These are phyloP conservation scores for Cyberlindnera mrakii DNA, from an alignment of 805 yeast genomes.

Conservation along the genomic window DNA sequence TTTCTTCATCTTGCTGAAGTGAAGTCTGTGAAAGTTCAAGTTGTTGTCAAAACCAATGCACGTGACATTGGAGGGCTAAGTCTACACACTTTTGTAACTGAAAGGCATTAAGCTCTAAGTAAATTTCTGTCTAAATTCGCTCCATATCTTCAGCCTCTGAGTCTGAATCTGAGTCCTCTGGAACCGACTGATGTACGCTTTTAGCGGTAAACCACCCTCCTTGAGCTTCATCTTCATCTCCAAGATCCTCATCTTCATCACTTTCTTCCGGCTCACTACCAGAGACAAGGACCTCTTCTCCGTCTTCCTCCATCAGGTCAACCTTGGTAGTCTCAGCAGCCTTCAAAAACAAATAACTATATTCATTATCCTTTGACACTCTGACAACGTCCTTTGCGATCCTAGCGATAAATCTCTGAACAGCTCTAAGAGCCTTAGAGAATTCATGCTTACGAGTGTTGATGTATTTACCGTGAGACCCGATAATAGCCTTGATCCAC, in stretches of 20 bases:
- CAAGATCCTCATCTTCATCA: conserved; percentile 10
- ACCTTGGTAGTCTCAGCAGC: conserved; percentile 22
- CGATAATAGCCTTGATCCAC: conserved; percentile 70
- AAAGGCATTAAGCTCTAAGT: no score
- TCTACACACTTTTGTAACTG: no score
- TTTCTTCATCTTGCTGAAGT: no score
- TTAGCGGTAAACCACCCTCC: conserved; percentile 24
- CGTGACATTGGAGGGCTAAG: no score
- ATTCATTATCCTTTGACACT: conserved; percentile 47
- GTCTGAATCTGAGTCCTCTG: conserved; percentile 6
- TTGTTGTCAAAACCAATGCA: no score
- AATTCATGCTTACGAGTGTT: conserved; percentile 55
- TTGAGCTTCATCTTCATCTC: conserved; percentile 17
- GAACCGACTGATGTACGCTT: conserved; percentile 3
- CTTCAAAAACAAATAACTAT: conserved; percentile 47
- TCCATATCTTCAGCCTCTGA: conserved; percentile 9
- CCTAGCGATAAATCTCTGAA: conserved; percentile 71
- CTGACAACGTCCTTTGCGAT: conserved; percentile 67
- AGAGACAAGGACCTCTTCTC: conserved; percentile 8
- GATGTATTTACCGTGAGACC: conserved; percentile 74
- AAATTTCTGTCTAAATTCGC: background rate
- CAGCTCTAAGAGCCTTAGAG: conserved; percentile 55
- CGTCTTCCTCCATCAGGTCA: conserved; percentile 13
- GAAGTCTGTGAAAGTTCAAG: no score
- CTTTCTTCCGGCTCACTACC: conserved; percentile 13